Percentiles rank a stretch among this genome's conserved stretches.
These are phyloP conservation scores for Carnegiea gigantea DNA, from an alignment of 179 eudicot species.

Conservation along the genomic window DNA sequence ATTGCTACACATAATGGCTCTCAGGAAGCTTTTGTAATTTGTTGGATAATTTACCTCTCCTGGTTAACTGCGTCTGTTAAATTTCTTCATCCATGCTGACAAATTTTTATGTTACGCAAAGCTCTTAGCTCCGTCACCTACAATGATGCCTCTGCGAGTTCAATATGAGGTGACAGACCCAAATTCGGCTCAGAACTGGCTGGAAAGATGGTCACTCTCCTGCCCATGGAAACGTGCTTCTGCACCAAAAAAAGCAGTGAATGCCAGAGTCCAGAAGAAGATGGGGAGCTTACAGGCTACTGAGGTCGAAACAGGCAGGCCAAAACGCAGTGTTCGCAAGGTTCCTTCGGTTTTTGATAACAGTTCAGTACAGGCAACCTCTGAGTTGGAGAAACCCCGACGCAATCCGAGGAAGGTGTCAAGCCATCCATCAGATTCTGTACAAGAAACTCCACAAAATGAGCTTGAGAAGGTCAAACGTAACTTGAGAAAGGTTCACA, in stretches of 20 bases:
- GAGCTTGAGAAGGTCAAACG: slow-evolving; percentile 89
- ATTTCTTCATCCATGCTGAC: slow-evolving; percentile 1
- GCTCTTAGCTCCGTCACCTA: slow-evolving; percentile 71
- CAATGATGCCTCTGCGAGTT: slow-evolving; percentile 70
- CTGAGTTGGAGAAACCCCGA: slow-evolving; percentile 60
- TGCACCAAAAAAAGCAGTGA: slow-evolving; percentile 36
- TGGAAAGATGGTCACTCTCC: slow-evolving; percentile 47
- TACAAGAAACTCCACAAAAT: slow-evolving; percentile 64
- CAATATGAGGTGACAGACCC: slow-evolving; percentile 54
- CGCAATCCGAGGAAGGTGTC: slow-evolving; percentile 56
- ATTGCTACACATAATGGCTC: background rate
- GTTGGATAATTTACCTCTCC: too few relatives aligned
- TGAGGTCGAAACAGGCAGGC: slow-evolving; percentile 63
- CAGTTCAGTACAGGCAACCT: slow-evolving; percentile 33
- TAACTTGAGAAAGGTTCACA: slow-evolving; percentile 66
- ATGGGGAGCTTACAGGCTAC: slow-evolving; percentile 37
- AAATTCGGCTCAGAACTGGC: slow-evolving; percentile 41
- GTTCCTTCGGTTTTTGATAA: slow-evolving; percentile 47
- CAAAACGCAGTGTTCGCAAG: slow-evolving; percentile 62
- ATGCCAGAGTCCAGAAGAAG: slow-evolving; percentile 52
- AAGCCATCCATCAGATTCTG: slow-evolving; percentile 50
- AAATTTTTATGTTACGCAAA: slow-evolving; percentile 29
- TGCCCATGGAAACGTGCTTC: slow-evolving; percentile 49
- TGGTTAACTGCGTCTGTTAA: background rate
- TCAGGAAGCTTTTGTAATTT: too few relatives aligned